These are phyloP conservation scores for Termitomyces sp. DNA, from an alignment of 768 basidiomycete species.

Conservation along the genomic window DNA sequence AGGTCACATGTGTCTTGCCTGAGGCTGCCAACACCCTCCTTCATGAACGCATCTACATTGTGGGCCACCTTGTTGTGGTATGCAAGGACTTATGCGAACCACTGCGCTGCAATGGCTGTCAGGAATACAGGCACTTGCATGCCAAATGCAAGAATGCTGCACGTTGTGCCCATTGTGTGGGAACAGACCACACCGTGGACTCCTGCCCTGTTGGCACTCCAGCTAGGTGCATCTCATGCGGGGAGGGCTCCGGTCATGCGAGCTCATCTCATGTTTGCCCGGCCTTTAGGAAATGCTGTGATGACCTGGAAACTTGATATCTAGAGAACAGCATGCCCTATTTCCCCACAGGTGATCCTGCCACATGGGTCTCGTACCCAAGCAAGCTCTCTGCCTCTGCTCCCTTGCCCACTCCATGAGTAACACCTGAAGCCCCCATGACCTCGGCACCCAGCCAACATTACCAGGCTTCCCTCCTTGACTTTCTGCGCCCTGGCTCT, in stretches of 20 bases:
- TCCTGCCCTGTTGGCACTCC: background rate
- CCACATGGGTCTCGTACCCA: background rate
- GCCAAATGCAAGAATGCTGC: background rate
- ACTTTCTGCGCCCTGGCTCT: background rate
- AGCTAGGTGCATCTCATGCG: background rate
- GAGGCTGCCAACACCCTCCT: background rate
- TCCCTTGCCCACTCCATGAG: background rate
- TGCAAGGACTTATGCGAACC: background rate
- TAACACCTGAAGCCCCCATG: background rate
- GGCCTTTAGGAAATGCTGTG: background rate
- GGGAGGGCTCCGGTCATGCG: background rate
- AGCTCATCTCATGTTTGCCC: background rate
- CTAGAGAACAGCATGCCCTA: too few relatives aligned
- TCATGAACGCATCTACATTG: background rate
- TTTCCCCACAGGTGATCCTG: background rate
- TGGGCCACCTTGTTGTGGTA: background rate
- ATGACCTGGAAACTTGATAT: background rate
- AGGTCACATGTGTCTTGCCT: background rate
- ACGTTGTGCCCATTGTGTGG: background rate
- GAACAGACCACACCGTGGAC: background rate
- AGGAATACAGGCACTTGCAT: background rate
- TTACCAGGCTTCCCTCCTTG: background rate
- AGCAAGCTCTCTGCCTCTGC: background rate
- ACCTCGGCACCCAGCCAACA: background rate
- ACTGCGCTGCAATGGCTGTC: background rate